Conservation (phyloP, 768 basidiomycete species). For the Leccinellum rugosiceps region DNA sequence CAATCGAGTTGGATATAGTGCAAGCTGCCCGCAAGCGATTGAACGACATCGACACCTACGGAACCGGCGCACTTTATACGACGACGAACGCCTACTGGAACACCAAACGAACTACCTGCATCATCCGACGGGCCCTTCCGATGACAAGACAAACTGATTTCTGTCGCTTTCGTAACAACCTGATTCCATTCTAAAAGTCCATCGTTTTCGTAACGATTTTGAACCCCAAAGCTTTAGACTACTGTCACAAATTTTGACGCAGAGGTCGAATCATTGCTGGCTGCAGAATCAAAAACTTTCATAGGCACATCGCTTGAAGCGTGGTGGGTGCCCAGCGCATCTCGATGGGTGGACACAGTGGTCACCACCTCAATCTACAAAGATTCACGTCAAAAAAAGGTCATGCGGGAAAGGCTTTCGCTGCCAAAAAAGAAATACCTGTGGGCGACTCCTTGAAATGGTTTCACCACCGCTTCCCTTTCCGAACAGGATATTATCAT, state of each 20-base stretch:
- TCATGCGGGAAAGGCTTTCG: not conserved
- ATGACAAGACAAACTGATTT: no score
- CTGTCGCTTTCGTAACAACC: no score
- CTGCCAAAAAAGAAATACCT: slow-evolving; percentile 4
- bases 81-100: no score
- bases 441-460: not conserved
- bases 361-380: not conserved
- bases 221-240: not conserved
- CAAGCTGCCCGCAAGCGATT: no score
- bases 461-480: not conserved
- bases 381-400: not conserved
- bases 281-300: not conserved
- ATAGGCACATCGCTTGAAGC: not conserved
- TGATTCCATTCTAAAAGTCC: no score
- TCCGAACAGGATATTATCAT: slow-evolving; percentile 10
- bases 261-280: not conserved
- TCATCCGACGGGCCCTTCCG: no score
- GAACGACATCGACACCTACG: no score
- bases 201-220: no score
- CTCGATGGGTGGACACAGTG: not conserved
- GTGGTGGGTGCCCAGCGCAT: not conserved
- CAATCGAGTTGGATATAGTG: no score
- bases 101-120: no score
- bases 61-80: no score
- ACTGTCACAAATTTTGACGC: not conserved